Evolutionary conservation across 2,329 filamentous ascomycete genomes (phyloP).

Genomic region (Pleurostoma richardsiae): DNA sequence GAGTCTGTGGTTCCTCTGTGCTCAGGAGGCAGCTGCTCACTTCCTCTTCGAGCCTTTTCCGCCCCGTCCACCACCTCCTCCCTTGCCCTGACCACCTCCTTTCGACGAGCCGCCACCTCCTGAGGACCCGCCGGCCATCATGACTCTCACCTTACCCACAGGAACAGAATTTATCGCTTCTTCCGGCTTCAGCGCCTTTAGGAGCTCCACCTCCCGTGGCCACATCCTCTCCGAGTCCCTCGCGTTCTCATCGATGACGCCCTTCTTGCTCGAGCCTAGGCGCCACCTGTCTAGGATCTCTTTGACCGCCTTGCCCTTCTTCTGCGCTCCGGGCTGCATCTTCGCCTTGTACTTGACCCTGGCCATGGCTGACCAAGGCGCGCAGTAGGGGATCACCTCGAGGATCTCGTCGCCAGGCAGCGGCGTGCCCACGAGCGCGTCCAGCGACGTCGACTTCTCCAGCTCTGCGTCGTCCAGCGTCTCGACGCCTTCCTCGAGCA

Average conservation of each 20-base stretch:
- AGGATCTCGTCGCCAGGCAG: constrained; percentile 78
- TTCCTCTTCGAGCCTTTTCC: constrained; percentile 39
- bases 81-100: constrained; percentile 28
- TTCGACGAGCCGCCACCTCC: constrained; percentile 29
- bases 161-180: constrained; percentile 79
- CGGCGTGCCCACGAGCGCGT: constrained; percentile 72
- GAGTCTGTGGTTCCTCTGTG: too few relatives aligned
- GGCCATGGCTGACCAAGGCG: constrained; percentile 57
- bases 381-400: constrained; percentile 59
- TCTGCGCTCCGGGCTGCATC: constrained; percentile 80
- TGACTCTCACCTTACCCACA: constrained; percentile 73
- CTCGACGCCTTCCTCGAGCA: constrained; percentile 55
- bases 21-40: neutral
- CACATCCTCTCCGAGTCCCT: constrained; percentile 71
- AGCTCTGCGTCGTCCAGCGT: constrained; percentile 55
- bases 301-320: constrained; percentile 92
- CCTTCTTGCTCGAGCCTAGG: constrained; percentile 53
- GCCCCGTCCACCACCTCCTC: constrained; percentile 23
- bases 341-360: constrained; percentile 92
- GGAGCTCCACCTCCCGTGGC: constrained; percentile 78
- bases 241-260: constrained; percentile 54
- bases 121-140: constrained; percentile 58
- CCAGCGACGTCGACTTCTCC: constrained; percentile 51
- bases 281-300: constrained; percentile 85
- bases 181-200: constrained; percentile 74